phyloP scores from a whole-genome alignment of 73 alveolate genomes.

The Symbiodinium natans region DNA sequence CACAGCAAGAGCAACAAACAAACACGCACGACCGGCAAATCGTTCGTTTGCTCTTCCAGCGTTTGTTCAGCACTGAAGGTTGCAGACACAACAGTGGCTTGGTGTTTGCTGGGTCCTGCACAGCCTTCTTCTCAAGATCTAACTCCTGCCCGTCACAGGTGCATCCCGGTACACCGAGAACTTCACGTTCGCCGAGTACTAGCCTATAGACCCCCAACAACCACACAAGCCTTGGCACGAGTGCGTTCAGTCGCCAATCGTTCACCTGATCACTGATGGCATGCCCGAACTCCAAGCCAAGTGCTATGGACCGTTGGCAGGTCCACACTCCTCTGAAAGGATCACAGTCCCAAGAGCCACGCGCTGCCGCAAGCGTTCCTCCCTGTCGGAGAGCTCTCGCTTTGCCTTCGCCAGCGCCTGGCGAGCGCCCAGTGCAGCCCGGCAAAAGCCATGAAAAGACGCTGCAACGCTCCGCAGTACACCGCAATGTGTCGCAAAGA shows the following conservation, averaged over 20 bases:
- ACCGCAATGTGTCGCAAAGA: too few relatives aligned
- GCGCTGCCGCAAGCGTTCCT: conserved; percentile 81
- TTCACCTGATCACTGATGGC: neutral
- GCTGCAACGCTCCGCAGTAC: too few relatives aligned
- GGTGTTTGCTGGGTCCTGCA: neutral
- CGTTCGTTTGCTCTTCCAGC: neutral
- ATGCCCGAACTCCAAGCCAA: neutral
- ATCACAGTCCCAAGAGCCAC: too few relatives aligned
- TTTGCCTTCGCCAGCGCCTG: conserved; percentile 46
- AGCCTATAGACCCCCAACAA: neutral
- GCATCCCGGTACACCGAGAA: neutral
- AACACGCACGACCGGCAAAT: neutral
- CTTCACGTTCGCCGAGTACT: neutral
- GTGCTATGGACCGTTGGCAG: too few relatives aligned
- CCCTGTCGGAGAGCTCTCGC: conserved; percentile 57
- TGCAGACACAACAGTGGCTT: neutral
- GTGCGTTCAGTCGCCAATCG: conserved; percentile 38
- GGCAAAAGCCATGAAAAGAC: too few relatives aligned
- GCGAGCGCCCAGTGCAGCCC: neutral
- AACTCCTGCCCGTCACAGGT: neutral
- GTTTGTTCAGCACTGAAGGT: neutral
- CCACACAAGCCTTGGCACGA: conserved; percentile 18
- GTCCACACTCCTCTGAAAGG: too few relatives aligned
- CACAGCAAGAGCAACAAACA: neutral
- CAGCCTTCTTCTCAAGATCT: conserved; percentile 75